Evolutionary conservation across 305 asterid genomes (phyloP).

Genomic region (Withania somnifera): DNA sequence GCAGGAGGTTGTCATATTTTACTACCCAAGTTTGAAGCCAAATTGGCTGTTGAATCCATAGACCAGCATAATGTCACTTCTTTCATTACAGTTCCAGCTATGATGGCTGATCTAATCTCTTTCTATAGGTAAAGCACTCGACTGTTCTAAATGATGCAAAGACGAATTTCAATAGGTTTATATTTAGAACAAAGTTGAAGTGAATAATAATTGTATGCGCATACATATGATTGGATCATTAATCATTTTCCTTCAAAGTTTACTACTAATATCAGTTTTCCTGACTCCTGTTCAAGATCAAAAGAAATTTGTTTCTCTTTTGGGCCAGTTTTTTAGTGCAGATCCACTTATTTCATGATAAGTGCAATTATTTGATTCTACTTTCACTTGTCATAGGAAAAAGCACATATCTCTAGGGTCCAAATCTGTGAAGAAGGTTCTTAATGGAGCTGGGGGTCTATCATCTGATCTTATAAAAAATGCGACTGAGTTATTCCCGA

Average conservation of each 20-base stretch:
- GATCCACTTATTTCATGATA: background rate
- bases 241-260: background rate
- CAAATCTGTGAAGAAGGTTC: conserved; percentile 47
- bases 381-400: conserved; percentile 22
- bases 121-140: conserved; percentile 28
- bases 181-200: background rate
- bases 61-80: conserved; percentile 53
- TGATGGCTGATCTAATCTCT: conserved; percentile 80
- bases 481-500: conserved; percentile 48
- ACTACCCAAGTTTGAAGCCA: conserved; percentile 64
- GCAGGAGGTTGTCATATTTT: conserved; percentile 80
- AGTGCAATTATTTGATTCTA: background rate
- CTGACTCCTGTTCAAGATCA: background rate
- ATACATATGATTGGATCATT: background rate
- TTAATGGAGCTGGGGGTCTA: conserved; percentile 88
- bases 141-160: background rate
- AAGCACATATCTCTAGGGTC: conserved; percentile 16
- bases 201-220: background rate
- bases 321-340: background rate
- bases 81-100: conserved; percentile 74
- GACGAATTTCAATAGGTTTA: background rate
- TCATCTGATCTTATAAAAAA: conserved; percentile 33
- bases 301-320: background rate
- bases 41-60: conserved; percentile 49
- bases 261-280: background rate